phyloP scores from a whole-genome alignment of 495 filamentous ascomycete species.

The Lasiosphaeris hirsuta region DNA sequence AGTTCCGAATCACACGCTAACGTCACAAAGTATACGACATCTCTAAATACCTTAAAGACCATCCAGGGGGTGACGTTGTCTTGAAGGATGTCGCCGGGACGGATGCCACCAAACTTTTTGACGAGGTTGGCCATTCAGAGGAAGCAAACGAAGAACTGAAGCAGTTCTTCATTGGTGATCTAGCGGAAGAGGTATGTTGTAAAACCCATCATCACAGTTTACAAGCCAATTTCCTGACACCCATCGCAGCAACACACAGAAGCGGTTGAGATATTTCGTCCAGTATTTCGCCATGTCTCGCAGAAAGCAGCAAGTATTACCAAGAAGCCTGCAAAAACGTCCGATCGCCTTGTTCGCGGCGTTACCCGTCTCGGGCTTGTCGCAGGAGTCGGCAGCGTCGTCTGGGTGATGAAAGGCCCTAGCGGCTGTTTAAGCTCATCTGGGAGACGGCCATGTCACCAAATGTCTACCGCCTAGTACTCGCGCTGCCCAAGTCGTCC shows the following conservation, averaged over 20 bases:
- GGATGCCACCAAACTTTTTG: conserved; percentile 56
- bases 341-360: conserved; percentile 22
- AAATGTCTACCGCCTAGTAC: conserved; percentile 48
- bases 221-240: too few species aligned
- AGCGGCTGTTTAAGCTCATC: conserved; percentile 43
- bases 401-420: conserved; percentile 23
- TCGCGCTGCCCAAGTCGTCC: conserved; percentile 41
- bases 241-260: conserved; percentile 9
- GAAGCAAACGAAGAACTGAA: conserved; percentile 42
- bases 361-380: conserved; percentile 18
- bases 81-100: conserved; percentile 53
- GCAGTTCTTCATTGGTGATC: conserved; percentile 21
- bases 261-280: conserved; percentile 14
- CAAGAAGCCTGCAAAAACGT: conserved; percentile 36
- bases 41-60: conserved; percentile 56
- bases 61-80: conserved; percentile 57
- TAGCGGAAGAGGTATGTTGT: conserved; percentile 18
- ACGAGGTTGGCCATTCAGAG: conserved; percentile 58
- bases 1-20: too few species aligned
- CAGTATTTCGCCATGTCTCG: conserved; percentile 7
- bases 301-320: conserved; percentile 19
- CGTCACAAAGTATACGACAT: conserved; percentile 56
- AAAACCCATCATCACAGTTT: too few species aligned
- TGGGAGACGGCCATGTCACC: conserved; percentile 41
- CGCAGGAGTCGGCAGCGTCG: conserved; percentile 12